These are phyloP conservation scores for Polytrichum formosum DNA, from an alignment of 225 moss, liverwort and hornwort species.

Conservation along the genomic window DNA sequence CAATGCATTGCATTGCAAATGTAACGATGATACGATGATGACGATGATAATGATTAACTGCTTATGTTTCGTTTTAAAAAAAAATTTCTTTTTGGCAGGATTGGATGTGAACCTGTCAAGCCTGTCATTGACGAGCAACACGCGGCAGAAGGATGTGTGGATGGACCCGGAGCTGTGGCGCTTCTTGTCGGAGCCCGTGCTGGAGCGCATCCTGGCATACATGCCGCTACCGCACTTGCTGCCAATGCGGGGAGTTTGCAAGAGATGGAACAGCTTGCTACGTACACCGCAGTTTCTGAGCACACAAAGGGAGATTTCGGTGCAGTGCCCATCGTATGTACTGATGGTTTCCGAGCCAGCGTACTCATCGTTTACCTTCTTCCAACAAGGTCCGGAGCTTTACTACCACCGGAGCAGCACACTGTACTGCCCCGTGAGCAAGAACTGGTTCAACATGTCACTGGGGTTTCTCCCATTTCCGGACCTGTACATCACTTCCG, in stretches of 20 bases:
- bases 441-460: constrained; percentile 62
- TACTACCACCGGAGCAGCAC: constrained; percentile 50
- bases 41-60: too few relatives aligned
- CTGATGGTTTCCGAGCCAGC: constrained; percentile 58
- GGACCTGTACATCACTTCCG: constrained; percentile 51
- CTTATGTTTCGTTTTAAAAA: not conserved
- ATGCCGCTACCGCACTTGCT: constrained; percentile 37
- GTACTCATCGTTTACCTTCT: constrained; percentile 33
- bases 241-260: constrained; percentile 49
- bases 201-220: constrained; percentile 37
- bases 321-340: constrained; percentile 55
- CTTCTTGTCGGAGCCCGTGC: constrained; percentile 29
- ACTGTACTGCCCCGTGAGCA: constrained; percentile 46
- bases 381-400: constrained; percentile 47
- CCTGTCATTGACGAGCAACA: constrained; percentile 44
- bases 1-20: too few relatives aligned
- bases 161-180: constrained; percentile 55
- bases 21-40: too few relatives aligned
- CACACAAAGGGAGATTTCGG: constrained; percentile 26
- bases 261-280: constrained; percentile 36
- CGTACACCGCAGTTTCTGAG: constrained; percentile 27
- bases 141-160: constrained; percentile 44
- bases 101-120: constrained; percentile 47
- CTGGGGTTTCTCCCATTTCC: constrained; percentile 39
- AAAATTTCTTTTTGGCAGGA: constrained; percentile 20